phyloP scores from a whole-genome alignment of 345 rosid species.

The Noccaea bulbosa region DNA sequence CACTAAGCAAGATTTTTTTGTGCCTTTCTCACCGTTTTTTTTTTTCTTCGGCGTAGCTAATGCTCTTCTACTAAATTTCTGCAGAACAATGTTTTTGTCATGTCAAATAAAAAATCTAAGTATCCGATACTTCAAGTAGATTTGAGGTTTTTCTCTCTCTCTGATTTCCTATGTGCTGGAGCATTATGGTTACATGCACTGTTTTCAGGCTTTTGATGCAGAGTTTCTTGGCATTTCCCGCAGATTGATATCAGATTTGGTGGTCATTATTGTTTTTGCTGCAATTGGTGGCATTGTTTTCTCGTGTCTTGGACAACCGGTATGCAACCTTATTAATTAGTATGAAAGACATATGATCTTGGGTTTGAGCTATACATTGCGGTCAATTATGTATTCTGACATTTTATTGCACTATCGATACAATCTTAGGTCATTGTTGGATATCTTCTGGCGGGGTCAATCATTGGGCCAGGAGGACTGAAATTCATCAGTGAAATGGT shows the following conservation, averaged over 20 bases:
- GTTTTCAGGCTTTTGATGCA: slow-evolving; percentile 34
- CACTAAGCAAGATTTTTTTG: not conserved
- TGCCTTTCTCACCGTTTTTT: slow-evolving; percentile 4
- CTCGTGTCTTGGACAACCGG: slow-evolving; percentile 98
- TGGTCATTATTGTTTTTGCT: slow-evolving; percentile 95
- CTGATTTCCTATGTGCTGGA: not conserved
- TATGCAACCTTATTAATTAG: slow-evolving; percentile 47
- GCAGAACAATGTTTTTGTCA: slow-evolving; percentile 93
- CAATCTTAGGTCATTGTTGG: slow-evolving; percentile 84
- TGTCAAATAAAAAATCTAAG: slow-evolving; percentile 99
- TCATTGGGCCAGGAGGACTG: slow-evolving; percentile 97
- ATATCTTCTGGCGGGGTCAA: slow-evolving; percentile 95
- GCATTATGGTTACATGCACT: not conserved
- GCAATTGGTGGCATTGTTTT: slow-evolving; percentile 96
- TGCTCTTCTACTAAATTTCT: slow-evolving; percentile 30
- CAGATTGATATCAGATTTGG: slow-evolving; percentile 98
- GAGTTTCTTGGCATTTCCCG: slow-evolving; percentile 28
- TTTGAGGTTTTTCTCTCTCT: slow-evolving; percentile 65
- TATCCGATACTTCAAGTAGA: slow-evolving; percentile 98
- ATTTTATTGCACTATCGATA: slow-evolving; percentile 9
- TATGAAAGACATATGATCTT: slow-evolving; percentile 24
- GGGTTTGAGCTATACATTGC: not conserved
- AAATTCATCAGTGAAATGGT: slow-evolving; percentile 98
- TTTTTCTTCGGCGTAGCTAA: slow-evolving; percentile 16
- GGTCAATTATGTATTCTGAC: slow-evolving; percentile 5